Conservation (phyloP, 1,284 basidiomycete genomes). For the Lignosus rhinocerotis region DNA sequence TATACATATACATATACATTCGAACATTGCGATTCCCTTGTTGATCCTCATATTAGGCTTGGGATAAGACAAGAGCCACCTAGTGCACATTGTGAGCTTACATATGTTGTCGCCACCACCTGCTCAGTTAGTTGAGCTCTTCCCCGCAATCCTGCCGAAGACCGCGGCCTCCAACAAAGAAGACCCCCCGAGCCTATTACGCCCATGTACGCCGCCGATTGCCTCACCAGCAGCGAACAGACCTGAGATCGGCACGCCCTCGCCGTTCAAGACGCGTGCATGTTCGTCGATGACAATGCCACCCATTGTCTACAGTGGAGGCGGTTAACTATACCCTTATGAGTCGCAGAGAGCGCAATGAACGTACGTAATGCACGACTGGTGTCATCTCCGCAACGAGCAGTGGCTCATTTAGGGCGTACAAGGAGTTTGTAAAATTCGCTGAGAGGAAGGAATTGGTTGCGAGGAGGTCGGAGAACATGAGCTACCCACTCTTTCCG, state of each 20-base stretch:
- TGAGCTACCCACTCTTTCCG: slow-evolving; percentile 71
- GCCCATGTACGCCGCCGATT: slow-evolving; percentile 97
- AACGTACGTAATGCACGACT: slow-evolving; percentile 76
- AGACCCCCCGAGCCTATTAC: slow-evolving; percentile 99
- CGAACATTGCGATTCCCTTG: neutral
- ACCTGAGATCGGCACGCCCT: slow-evolving; percentile 80
- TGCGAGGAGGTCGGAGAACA: neutral
- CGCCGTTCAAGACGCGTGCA: slow-evolving; percentile 76
- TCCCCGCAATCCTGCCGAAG: slow-evolving; percentile 69
- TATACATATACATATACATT: neutral
- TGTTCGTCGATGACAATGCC: slow-evolving; percentile 93
- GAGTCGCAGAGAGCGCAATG: too few relatives aligned
- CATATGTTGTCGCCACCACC: neutral
- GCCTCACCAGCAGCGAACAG: slow-evolving; percentile 96
- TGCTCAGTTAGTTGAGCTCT: neutral
- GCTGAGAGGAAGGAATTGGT: neutral
- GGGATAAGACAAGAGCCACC: too few relatives aligned
- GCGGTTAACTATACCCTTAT: neutral
- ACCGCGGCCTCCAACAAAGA: slow-evolving; percentile 99
- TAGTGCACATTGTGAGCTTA: too few relatives aligned
- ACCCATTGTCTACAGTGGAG: slow-evolving; percentile 74
- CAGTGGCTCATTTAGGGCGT: slow-evolving; percentile 75
- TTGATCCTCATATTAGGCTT: too few relatives aligned
- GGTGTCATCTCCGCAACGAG: slow-evolving; percentile 96
- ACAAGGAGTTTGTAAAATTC: slow-evolving; percentile 88